Evolutionary conservation across 306 rosid genomes (phyloP).

Genomic region (Cercis canadensis): DNA sequence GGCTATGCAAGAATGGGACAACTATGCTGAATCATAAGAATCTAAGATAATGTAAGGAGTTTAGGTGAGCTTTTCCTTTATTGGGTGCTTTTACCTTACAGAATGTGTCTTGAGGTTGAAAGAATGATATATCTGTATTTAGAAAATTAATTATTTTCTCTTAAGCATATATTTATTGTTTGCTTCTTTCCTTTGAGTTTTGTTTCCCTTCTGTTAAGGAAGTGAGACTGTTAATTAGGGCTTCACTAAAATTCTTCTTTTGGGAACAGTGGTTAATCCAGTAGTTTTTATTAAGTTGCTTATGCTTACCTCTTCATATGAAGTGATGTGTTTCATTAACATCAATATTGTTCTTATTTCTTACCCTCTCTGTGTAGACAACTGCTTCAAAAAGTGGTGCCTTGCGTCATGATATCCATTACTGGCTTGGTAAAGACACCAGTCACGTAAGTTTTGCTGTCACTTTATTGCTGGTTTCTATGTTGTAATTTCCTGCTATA

Average conservation of each 20-base stretch:
- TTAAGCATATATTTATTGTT: neutral
- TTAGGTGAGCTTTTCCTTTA: neutral
- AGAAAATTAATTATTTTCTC: constrained; percentile 4
- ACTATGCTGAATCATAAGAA: neutral
- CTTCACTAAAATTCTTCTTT: constrained; percentile 17
- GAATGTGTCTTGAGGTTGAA: neutral
- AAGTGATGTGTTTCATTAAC: constrained; percentile 18
- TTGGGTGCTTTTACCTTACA: neutral
- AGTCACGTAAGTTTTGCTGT: constrained; percentile 64
- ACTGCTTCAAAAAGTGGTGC: constrained; percentile 84
- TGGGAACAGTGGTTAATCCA: constrained; percentile 10
- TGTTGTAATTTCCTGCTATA: constrained; percentile 13
- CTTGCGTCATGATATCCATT: constrained; percentile 89
- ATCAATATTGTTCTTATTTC: constrained; percentile 12
- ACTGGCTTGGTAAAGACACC: constrained; percentile 97
- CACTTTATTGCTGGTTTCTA: constrained; percentile 5
- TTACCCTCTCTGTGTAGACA: constrained; percentile 60
- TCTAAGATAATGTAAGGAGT: neutral
- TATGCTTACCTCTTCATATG: constrained; percentile 13
- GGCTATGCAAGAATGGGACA: neutral
- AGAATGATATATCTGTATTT: neutral
- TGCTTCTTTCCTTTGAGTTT: constrained; percentile 28
- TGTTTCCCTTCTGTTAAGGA: constrained; percentile 18
- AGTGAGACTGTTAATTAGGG: constrained; percentile 6
- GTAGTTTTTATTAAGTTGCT: constrained; percentile 1